Evolutionary conservation across 129 eudicot genomes (phyloP).

Genomic region (Scalesia atractyloides): DNA sequence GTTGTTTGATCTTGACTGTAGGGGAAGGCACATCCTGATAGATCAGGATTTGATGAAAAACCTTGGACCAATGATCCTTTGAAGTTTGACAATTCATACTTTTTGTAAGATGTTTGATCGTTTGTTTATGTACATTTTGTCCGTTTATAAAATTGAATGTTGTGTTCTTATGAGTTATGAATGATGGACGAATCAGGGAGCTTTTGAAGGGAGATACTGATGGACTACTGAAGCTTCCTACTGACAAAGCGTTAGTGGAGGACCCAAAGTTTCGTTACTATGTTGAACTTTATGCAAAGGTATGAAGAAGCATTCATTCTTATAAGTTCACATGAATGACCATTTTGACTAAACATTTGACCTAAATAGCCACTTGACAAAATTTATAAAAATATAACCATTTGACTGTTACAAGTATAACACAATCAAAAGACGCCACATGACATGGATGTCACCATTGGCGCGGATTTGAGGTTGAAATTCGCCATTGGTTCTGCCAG

Average conservation of each 20-base stretch:
- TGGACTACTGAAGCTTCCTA: conserved; percentile 70
- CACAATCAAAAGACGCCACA: neutral
- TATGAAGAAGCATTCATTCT: conserved; percentile 12
- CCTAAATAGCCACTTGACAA: neutral
- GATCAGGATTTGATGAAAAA: conserved; percentile 92
- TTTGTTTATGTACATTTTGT: neutral
- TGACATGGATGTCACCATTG: neutral
- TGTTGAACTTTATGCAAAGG: conserved; percentile 87
- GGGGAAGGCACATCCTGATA: conserved; percentile 92
- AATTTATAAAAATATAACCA: neutral
- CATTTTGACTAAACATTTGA: neutral
- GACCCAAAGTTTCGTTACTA: conserved; percentile 65
- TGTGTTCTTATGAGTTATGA: neutral
- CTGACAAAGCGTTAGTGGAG: conserved; percentile 71
- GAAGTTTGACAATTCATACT: conserved; percentile 95
- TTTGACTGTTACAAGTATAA: neutral
- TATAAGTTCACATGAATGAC: neutral
- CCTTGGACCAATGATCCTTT: conserved; percentile 90
- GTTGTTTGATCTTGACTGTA: conserved; percentile 27
- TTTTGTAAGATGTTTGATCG: conserved; percentile 51
- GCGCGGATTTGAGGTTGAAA: no score
- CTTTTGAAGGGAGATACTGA: conserved; percentile 62
- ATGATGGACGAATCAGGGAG: conserved; percentile 52
- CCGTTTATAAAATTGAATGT: neutral
- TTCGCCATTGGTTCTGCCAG: neutral